A percentile compares a stretch with the other conserved stretches of the same genome.
These are phyloP conservation scores for Epichloe sp. DNA, from an alignment of 2,329 filamentous ascomycete genomes.

Conservation along the genomic window DNA sequence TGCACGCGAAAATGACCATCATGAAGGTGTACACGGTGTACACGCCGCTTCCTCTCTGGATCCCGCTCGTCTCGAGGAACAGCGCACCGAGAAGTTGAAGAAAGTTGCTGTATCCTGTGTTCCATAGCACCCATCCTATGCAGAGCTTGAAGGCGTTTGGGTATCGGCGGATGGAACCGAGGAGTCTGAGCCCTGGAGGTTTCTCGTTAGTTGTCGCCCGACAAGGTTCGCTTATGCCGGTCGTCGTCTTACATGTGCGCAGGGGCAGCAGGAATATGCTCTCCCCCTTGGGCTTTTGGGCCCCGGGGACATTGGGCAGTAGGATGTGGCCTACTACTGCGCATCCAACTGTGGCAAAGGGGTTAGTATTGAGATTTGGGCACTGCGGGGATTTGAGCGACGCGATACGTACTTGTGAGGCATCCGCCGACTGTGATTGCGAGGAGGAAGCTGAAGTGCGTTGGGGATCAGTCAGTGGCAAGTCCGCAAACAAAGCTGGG, in stretches of 20 bases:
- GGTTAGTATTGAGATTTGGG: background rate
- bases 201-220: background rate
- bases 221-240: background rate
- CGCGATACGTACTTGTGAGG: constrained; percentile 7
- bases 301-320: constrained; percentile 8
- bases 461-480: background rate
- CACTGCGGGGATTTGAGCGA: background rate
- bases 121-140: constrained; percentile 11
- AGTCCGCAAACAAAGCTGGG: background rate
- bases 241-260: constrained; percentile 7
- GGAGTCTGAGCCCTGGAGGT: constrained; percentile 7
- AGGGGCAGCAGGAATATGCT: constrained; percentile 8
- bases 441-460: constrained; percentile 7
- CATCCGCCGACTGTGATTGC: constrained; percentile 10
- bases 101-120: constrained; percentile 10
- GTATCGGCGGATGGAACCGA: constrained; percentile 9
- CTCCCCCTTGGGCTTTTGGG: constrained; percentile 6
- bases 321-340: constrained; percentile 8
- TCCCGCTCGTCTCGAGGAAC: constrained; percentile 9
- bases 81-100: constrained; percentile 8
- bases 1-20: constrained; percentile 9
- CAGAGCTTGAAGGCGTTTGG: constrained; percentile 12
- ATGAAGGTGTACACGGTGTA: constrained; percentile 10
- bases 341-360: constrained; percentile 4
- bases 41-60: constrained; percentile 8